Conservation (phyloP, 129 eudicot species). For the Erigeron canadensis region DNA sequence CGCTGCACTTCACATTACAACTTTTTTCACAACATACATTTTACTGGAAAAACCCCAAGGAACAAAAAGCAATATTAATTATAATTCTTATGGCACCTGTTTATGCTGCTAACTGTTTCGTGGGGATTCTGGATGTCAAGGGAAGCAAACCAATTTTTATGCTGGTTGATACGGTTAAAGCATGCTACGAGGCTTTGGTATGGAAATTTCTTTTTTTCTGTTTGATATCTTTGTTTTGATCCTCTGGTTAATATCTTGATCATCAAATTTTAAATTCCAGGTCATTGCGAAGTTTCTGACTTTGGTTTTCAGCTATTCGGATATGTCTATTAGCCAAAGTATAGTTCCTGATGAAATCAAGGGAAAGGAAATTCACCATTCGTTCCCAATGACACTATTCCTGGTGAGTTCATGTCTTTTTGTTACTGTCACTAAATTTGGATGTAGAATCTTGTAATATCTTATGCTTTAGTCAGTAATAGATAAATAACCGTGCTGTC, state of each 20-base stretch:
- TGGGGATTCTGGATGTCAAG: slow-evolving; percentile 61
- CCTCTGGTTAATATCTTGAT: neutral
- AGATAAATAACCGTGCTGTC: too few species aligned
- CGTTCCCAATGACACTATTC: slow-evolving; percentile 83
- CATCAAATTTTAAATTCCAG: slow-evolving; percentile 38
- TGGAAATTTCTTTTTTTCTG: slow-evolving; percentile 13
- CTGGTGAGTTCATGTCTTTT: slow-evolving; percentile 53
- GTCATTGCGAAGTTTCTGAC: slow-evolving; percentile 78
- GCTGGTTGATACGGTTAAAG: slow-evolving; percentile 61
- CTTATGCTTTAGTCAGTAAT: neutral
- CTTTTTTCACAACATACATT: slow-evolving; percentile 85
- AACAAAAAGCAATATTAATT: slow-evolving; percentile 74
- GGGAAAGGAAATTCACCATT: slow-evolving; percentile 87
- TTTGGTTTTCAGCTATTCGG: slow-evolving; percentile 61
- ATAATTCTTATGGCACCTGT: slow-evolving; percentile 78
- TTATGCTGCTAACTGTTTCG: slow-evolving; percentile 66
- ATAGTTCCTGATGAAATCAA: slow-evolving; percentile 87
- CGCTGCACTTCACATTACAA: slow-evolving; percentile 70
- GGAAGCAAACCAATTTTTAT: slow-evolving; percentile 59
- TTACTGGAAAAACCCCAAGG: slow-evolving; percentile 92
- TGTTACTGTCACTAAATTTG: neutral
- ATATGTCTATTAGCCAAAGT: slow-evolving; percentile 58
- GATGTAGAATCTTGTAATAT: neutral
- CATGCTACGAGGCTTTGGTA: slow-evolving; percentile 87
- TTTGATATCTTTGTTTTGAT: neutral